These are phyloP conservation scores for Abortiporus biennis DNA, from an alignment of 1,284 basidiomycete genomes.

Conservation along the genomic window DNA sequence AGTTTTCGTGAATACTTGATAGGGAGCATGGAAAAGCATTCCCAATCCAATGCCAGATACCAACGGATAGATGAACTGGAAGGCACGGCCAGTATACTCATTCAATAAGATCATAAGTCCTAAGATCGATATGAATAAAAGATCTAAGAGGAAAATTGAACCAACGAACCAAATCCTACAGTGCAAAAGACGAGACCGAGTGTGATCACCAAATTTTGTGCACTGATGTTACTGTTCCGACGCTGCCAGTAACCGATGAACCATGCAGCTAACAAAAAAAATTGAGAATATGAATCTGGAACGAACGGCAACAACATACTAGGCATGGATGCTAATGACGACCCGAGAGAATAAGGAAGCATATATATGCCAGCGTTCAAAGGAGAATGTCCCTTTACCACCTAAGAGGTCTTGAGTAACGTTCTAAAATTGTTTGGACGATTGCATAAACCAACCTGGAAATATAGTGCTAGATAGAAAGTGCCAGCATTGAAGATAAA, in stretches of 20 bases:
- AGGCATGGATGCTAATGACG: slow-evolving; percentile 75
- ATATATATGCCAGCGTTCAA: slow-evolving; percentile 64
- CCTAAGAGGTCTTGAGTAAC: slow-evolving; percentile 33
- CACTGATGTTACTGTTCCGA: slow-evolving; percentile 47
- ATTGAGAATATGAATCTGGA: neutral
- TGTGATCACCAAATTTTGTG: slow-evolving; percentile 58
- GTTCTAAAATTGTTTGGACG: slow-evolving; percentile 6
- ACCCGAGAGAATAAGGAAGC: slow-evolving; percentile 76
- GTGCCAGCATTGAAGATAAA: slow-evolving; percentile 77
- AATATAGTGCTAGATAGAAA: slow-evolving; percentile 76
- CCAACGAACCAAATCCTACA: slow-evolving; percentile 61
- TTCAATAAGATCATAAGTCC: slow-evolving; percentile 61
- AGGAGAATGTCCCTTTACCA: slow-evolving; percentile 58
- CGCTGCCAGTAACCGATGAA: slow-evolving; percentile 61
- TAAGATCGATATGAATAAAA: slow-evolving; percentile 23
- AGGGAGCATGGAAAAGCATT: slow-evolving; percentile 77
- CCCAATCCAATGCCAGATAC: slow-evolving; percentile 74
- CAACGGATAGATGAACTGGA: slow-evolving; percentile 53
- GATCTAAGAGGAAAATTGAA: slow-evolving; percentile 13
- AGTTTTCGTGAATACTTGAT: slow-evolving; percentile 66
- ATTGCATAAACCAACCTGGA: slow-evolving; percentile 48
- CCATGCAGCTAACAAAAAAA: slow-evolving; percentile 48
- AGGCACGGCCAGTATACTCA: slow-evolving; percentile 36
- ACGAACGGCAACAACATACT: slow-evolving; percentile 17
- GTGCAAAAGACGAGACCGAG: slow-evolving; percentile 57